Evolutionary conservation across 495 filamentous ascomycete species (phyloP).

Genomic region (Penicillium daleae): DNA sequence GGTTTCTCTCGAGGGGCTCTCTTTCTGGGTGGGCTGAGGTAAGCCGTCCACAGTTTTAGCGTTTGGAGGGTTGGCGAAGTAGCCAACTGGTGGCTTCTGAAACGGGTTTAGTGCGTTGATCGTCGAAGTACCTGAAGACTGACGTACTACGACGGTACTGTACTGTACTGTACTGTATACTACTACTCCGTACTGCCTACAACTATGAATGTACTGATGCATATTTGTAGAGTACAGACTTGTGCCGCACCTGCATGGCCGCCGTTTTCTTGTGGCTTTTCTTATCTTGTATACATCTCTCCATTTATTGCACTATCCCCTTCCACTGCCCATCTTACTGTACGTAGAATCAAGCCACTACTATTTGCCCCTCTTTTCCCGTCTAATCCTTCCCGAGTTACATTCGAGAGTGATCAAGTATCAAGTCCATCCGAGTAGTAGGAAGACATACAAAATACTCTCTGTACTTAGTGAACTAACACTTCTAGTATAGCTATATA

Average conservation of each 20-base stretch:
- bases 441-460: not conserved
- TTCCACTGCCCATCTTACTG: too few species aligned
- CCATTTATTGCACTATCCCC: too few species aligned
- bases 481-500: not conserved
- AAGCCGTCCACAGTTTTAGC: conserved; percentile 16
- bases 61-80: not conserved
- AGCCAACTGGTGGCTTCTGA: too few species aligned
- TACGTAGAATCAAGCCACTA: too few species aligned
- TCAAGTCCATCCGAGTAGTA: not conserved
- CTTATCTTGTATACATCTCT: not conserved
- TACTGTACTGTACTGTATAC: too few species aligned
- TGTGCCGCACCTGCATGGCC: not conserved
- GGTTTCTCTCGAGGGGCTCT: conserved; percentile 33
- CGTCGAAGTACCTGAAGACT: too few species aligned
- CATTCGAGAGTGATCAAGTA: not conserved
- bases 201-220: too few species aligned
- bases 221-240: not conserved
- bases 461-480: not conserved
- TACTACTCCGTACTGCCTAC: too few species aligned
- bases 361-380: not conserved
- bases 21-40: conserved; percentile 31
- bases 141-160: too few species aligned
- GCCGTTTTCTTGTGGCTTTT: not conserved
- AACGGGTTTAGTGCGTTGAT: not conserved
- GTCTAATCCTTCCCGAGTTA: not conserved